These are phyloP conservation scores for Pelargonium exstipulatum DNA, from an alignment of 441 rosid genomes.

Conservation along the genomic window DNA sequence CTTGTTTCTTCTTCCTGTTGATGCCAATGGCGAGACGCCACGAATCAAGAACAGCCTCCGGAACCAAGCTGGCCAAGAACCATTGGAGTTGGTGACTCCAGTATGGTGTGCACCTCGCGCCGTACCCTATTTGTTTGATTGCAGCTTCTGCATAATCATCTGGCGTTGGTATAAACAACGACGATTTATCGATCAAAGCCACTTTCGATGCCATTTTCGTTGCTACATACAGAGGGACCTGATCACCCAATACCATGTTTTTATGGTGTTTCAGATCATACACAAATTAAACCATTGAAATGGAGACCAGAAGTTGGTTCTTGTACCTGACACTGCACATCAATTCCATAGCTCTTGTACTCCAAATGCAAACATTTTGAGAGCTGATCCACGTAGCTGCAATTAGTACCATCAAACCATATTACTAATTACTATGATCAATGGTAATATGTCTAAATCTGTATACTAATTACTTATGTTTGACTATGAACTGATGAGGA, in stretches of 20 bases:
- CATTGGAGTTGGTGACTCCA: slow-evolving; percentile 76
- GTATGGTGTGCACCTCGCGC: slow-evolving; percentile 54
- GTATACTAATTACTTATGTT: no score
- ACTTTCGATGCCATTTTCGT: slow-evolving; percentile 59
- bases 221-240: slow-evolving; percentile 74
- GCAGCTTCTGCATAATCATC: slow-evolving; percentile 52
- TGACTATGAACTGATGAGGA: no score
- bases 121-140: slow-evolving; percentile 46
- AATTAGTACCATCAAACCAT: neutral
- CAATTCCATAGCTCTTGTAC: slow-evolving; percentile 52
- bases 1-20: slow-evolving; percentile 24
- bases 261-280: no score
- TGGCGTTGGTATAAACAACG: slow-evolving; percentile 54
- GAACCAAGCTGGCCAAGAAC: slow-evolving; percentile 46
- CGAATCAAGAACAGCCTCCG: slow-evolving; percentile 45
- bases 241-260: neutral
- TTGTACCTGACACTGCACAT: slow-evolving; percentile 73
- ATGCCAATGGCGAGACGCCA: slow-evolving; percentile 75
- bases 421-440: no score
- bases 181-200: slow-evolving; percentile 38
- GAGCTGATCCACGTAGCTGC: slow-evolving; percentile 56
- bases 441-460: no score
- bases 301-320: neutral
- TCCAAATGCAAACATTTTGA: slow-evolving; percentile 65
- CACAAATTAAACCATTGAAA: no score